These are phyloP conservation scores for Vigna trinervia DNA, from an alignment of 306 rosid genomes.

Conservation along the genomic window DNA sequence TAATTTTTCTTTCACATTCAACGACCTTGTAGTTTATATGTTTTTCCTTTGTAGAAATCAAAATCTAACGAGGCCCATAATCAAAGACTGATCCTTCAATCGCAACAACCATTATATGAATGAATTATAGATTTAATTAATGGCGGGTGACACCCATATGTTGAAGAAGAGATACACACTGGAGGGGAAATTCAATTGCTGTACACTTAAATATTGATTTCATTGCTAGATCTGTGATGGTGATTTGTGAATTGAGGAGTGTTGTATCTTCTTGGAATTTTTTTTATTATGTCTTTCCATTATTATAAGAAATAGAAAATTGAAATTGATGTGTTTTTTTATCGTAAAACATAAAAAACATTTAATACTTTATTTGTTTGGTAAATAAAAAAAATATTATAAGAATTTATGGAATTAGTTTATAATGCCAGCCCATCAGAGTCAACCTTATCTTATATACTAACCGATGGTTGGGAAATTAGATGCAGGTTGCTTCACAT, in stretches of 20 bases:
- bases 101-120: conserved; percentile 14
- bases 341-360: neutral
- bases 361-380: neutral
- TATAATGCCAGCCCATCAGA: neutral
- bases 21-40: conserved; percentile 16
- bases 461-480: neutral
- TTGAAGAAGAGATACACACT: neutral
- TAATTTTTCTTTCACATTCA: conserved; percentile 29
- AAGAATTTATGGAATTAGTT: neutral
- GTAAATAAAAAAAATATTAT: neutral
- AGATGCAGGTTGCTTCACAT: conserved; percentile 27
- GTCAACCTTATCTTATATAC: conserved; percentile 23
- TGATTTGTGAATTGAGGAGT: neutral
- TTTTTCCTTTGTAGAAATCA: neutral
- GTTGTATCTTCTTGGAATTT: neutral
- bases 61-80: conserved; percentile 7
- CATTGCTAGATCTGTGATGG: conserved; percentile 20
- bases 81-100: neutral
- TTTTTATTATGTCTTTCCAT: neutral
- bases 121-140: neutral
- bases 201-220: conserved; percentile 1
- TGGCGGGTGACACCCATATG: conserved; percentile 20
- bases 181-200: conserved; percentile 12
- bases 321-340: neutral
- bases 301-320: neutral